Base-by-base conservation (phyloP, 768 basidiomycete genomes). In the Boletellus ananiceps region DNA sequence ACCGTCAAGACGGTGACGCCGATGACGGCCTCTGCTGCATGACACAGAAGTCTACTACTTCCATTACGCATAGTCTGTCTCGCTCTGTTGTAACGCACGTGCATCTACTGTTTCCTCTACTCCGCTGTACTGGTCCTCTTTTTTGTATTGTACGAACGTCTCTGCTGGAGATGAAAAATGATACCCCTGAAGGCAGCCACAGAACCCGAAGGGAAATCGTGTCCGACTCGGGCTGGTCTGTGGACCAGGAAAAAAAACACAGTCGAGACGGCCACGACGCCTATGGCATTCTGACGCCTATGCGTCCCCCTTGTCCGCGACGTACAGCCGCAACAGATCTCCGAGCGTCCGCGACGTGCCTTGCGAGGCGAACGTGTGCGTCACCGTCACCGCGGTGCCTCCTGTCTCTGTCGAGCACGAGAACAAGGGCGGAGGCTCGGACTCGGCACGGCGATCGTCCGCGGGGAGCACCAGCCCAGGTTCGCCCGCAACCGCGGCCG, bases 391-490 rank as follows among this genome's bases (percentile, higher is more conserved):
- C 27, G 27, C 27, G 4, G 27, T 27, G 1, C 27, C 0, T 9
- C 3, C 14, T 2, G 13, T 21, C 33, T 44, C 50, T 2, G 38
- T 34, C 25, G 40, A 5, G 40, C 34, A 47, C 5, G 18, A n/a
- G 19, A 19, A 9, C 29, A 8, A 16, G 35, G 31, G 13, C 19
- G 4, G 29, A 9, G n/a, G n/a, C 29, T 29, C 29, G 8, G 29
- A 29, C n/a, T n/a, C 49, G 2, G 61, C 57, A 53, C 19, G 3
- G 19, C 4, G 18, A 31, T 45, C 34, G 5, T 62, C 69, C 2
- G 49, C 46, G 1, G 81, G 81, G 11, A 82, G 50, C 14, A 82
- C 62, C 25, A 83, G 51, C 2, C 64, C 64, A 0, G 58, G 60
- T 2, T 69, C 29, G 29, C 8, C 68, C 0, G 55, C 50, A 2